Conservation (phyloP, 768 basidiomycete genomes). For the Gymnopilus junonius region DNA sequence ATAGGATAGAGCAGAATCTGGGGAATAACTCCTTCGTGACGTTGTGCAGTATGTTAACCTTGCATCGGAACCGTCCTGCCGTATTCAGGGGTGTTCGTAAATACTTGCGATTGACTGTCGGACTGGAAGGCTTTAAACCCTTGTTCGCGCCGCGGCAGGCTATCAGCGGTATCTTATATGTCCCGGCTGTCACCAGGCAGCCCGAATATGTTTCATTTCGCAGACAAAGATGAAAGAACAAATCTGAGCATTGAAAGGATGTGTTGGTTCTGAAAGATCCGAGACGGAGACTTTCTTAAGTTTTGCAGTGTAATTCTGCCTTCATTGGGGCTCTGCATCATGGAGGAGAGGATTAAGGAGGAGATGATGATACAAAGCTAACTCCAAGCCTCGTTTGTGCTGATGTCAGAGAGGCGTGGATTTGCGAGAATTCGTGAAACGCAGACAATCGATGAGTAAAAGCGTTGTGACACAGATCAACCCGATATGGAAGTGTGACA, state of each 20-base stretch:
- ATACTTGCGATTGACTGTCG: background rate
- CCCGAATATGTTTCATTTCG: background rate
- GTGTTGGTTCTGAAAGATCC: background rate
- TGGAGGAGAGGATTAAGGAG: background rate
- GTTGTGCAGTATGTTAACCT: background rate
- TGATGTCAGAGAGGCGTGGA: slow-evolving; percentile 13
- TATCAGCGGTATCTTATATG: background rate
- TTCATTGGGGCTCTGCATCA: slow-evolving; percentile 2
- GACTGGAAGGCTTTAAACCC: background rate
- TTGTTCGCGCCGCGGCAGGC: background rate
- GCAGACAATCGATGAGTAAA: slow-evolving; percentile 12
- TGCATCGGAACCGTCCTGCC: background rate
- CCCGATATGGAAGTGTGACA: slow-evolving; percentile 12
- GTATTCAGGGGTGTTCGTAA: background rate
- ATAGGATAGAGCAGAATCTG: background rate
- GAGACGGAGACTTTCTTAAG: background rate
- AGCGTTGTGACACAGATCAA: background rate
- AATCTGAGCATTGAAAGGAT: background rate
- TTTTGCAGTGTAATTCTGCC: background rate
- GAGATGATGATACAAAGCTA: slow-evolving; percentile 7
- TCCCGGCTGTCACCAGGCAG: background rate
- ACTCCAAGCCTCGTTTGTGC: slow-evolving; percentile 17
- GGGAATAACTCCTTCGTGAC: background rate
- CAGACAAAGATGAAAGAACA: background rate
- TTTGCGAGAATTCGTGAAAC: slow-evolving; percentile 5